A percentile compares a stretch with the other conserved stretches of the same genome.
Evolutionary conservation across 2,329 filamentous ascomycete genomes (phyloP).

Genomic region (Cordyceps fumosorosea): DNA sequence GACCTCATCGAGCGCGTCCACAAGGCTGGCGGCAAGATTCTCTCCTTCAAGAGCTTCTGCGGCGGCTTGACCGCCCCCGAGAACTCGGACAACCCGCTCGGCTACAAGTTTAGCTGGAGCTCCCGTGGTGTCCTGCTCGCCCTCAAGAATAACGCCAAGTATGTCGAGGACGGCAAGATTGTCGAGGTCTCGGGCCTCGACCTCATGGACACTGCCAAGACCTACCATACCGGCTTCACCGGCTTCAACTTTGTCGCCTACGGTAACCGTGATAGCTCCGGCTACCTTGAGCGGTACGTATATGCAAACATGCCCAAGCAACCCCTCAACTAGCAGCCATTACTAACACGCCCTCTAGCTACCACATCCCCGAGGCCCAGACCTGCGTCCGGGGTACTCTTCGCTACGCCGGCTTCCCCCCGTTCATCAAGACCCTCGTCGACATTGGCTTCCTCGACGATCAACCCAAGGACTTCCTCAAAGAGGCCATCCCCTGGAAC

Average conservation of each 20-base stretch:
- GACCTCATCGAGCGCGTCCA: slow-evolving; percentile 88
- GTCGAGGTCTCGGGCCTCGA: slow-evolving; percentile 59
- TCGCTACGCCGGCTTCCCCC: slow-evolving; percentile 81
- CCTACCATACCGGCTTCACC: slow-evolving; percentile 89
- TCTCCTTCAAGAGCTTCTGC: slow-evolving; percentile 76
- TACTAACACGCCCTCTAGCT: slow-evolving; percentile 28
- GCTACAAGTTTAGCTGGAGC: slow-evolving; percentile 58
- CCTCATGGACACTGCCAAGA: slow-evolving; percentile 81
- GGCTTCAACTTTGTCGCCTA: slow-evolving; percentile 81
- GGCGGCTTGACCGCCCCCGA: slow-evolving; percentile 69
- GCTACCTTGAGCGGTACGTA: slow-evolving; percentile 64
- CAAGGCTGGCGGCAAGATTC: slow-evolving; percentile 76
- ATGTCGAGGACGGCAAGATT: slow-evolving; percentile 72
- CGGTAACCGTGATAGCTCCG: slow-evolving; percentile 84
- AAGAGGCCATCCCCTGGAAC: slow-evolving; percentile 68
- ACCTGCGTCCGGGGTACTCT: slow-evolving; percentile 79
- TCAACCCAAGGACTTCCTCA: slow-evolving; percentile 57
- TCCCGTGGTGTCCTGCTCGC: slow-evolving; percentile 77
- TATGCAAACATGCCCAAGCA: background rate
- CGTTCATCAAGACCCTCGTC: slow-evolving; percentile 81
- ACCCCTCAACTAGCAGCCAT: background rate
- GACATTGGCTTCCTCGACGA: slow-evolving; percentile 86
- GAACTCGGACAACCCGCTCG: slow-evolving; percentile 78
- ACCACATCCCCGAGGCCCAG: slow-evolving; percentile 87
- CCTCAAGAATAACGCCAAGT: slow-evolving; percentile 76